These are phyloP conservation scores for Omphalotus olearius DNA, from an alignment of 1,284 basidiomycete genomes.

Conservation along the genomic window DNA sequence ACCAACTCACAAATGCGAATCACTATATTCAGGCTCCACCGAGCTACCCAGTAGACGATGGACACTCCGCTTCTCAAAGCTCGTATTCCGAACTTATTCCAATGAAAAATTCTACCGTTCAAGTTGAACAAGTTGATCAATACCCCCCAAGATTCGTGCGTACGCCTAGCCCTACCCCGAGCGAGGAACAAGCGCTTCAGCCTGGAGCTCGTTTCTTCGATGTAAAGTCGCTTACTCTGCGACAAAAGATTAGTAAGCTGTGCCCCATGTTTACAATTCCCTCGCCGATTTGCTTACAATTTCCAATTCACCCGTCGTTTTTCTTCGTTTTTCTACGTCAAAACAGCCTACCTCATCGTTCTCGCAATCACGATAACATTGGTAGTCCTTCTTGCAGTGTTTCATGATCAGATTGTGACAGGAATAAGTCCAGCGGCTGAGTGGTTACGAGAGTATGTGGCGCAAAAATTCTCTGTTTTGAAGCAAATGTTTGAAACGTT, in stretches of 20 bases:
- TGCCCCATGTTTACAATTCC: too few relatives aligned
- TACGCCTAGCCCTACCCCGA: conserved; percentile 8
- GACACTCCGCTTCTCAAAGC: too few relatives aligned
- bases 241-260: conserved; percentile 6
- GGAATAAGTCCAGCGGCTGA: not conserved
- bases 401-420: conserved; percentile 1
- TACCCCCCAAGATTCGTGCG: not conserved
- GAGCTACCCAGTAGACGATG: too few relatives aligned
- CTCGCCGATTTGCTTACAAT: too few relatives aligned
- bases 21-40: too few relatives aligned
- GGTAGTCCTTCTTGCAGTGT: not conserved
- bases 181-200: conserved; percentile 3
- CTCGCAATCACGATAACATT: conserved; percentile 21
- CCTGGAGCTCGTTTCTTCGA: conserved; percentile 1
- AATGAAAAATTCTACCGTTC: too few relatives aligned
- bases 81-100: too few relatives aligned
- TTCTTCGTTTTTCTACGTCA: too few relatives aligned
- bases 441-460: conserved; percentile 7
- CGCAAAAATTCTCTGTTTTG: not conserved
- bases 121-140: not conserved
- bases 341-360: too few relatives aligned
- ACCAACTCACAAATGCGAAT: too few relatives aligned
- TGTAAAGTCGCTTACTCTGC: conserved; percentile 1
- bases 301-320: too few relatives aligned
- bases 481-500: not conserved